Evolutionary conservation across 2,329 filamentous ascomycete genomes (phyloP).

Genomic region (Alternaria sp.): DNA sequence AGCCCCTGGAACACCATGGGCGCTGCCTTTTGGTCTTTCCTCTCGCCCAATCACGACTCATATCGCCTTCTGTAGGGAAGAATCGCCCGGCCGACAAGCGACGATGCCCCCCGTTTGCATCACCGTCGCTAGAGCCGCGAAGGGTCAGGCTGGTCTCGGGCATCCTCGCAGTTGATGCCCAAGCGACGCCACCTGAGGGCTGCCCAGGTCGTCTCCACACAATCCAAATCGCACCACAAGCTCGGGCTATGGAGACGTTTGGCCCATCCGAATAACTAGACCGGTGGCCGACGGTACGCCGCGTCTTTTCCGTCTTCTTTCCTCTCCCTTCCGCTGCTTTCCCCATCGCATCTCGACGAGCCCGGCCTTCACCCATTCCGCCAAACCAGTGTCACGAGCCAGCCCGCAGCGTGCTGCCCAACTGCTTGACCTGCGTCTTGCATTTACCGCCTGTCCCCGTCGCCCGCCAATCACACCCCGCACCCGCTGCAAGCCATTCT

Average conservation of each 20-base stretch:
- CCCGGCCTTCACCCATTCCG: constrained; percentile 1
- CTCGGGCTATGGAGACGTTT: constrained; percentile 40
- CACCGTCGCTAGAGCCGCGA: constrained; percentile 3
- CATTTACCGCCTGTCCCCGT: constrained; percentile 25
- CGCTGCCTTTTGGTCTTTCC: background rate
- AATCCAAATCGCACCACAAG: constrained; percentile 35
- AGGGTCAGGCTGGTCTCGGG: constrained; percentile 21
- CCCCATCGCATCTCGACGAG: constrained; percentile 18
- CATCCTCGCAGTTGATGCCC: constrained; percentile 36
- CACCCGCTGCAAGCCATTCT: constrained; percentile 33
- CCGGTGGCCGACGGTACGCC: constrained; percentile 36
- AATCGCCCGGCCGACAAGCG: constrained; percentile 3
- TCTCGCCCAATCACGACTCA: constrained; percentile 3
- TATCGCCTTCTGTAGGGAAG: background rate
- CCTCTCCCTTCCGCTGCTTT: constrained; percentile 26
- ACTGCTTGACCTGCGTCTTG: constrained; percentile 46
- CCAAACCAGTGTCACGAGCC: constrained; percentile 7
- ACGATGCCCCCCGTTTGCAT: constrained; percentile 10
- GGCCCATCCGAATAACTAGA: constrained; percentile 37
- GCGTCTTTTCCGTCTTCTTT: constrained; percentile 25
- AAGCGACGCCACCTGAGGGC: constrained; percentile 38
- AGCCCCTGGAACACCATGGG: constrained; percentile 1
- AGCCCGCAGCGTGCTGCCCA: constrained; percentile 32
- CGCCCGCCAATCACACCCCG: constrained; percentile 29
- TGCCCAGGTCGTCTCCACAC: constrained; percentile 32